Evolutionary conservation across 352 stramenopile species (phyloP).

Genomic region (Phytophthora idaei): DNA sequence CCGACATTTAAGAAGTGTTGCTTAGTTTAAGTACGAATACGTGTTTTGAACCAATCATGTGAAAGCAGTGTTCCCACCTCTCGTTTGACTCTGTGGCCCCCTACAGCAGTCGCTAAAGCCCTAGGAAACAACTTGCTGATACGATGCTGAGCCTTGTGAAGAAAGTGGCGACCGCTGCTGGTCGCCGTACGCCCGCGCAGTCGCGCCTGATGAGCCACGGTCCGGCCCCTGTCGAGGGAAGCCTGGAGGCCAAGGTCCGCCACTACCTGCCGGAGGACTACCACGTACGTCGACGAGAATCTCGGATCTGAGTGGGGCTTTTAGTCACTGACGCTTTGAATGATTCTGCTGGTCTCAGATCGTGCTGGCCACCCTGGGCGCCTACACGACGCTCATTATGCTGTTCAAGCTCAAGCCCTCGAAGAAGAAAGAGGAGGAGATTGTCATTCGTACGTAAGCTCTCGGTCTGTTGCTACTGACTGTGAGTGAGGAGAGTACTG

Average conservation of each 20-base stretch:
- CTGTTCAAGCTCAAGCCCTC: slow-evolving; percentile 88
- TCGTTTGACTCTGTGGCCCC: slow-evolving; percentile 27
- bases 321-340: slow-evolving; percentile 10
- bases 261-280: slow-evolving; percentile 85
- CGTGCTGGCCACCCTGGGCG: slow-evolving; percentile 80
- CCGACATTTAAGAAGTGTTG: neutral
- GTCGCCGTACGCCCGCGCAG: slow-evolving; percentile 52
- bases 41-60: slow-evolving; percentile 20
- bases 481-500: neutral
- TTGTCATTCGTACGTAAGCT: slow-evolving; percentile 45
- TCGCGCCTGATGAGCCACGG: slow-evolving; percentile 80
- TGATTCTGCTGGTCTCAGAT: slow-evolving; percentile 46
- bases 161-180: slow-evolving; percentile 54
- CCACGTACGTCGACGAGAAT: slow-evolving; percentile 54
- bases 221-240: slow-evolving; percentile 60
- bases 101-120: slow-evolving; percentile 22
- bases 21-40: slow-evolving; percentile 18
- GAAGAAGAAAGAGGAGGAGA: slow-evolving; percentile 76
- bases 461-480: neutral
- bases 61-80: slow-evolving; percentile 14
- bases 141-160: slow-evolving; percentile 83
- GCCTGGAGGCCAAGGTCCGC: slow-evolving; percentile 87
- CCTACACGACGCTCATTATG: slow-evolving; percentile 82
- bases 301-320: neutral
- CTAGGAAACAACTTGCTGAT: slow-evolving; percentile 17